Evolutionary conservation across 441 rosid species (phyloP).

Genomic region (Erysimum cheiri): DNA sequence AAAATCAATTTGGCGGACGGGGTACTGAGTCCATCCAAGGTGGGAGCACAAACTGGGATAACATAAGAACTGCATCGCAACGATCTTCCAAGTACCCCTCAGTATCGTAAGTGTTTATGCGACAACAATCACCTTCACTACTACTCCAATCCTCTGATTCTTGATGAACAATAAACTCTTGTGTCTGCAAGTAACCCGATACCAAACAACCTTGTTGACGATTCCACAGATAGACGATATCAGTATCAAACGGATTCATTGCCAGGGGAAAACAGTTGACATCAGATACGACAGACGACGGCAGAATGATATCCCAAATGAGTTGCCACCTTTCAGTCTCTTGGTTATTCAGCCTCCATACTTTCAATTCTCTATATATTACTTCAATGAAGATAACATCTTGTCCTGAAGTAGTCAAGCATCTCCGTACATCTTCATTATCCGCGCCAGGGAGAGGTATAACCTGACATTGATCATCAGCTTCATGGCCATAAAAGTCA

Average conservation of each 20-base stretch:
- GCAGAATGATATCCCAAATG: not conserved
- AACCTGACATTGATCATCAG: conserved; percentile 11
- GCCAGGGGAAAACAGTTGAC: conserved; percentile 21
- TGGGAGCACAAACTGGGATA: conserved; percentile 27
- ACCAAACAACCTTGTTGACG: not conserved
- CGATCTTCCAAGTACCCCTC: not conserved
- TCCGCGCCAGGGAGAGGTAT: not conserved
- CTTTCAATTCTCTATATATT: not conserved
- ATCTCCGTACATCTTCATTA: not conserved
- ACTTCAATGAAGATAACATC: conserved; percentile 12
- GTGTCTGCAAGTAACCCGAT: not conserved
- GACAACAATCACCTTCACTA: conserved; percentile 12
- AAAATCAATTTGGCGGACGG: conserved; percentile 12
- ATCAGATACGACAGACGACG: not conserved
- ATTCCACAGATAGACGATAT: conserved; percentile 25
- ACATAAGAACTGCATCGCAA: not conserved
- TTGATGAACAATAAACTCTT: conserved; percentile 8
- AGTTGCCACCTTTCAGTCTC: not conserved
- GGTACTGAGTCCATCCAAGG: conserved; percentile 32
- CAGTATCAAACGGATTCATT: conserved; percentile 29
- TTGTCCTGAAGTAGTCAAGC: conserved; percentile 1
- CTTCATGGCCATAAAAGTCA: conserved; percentile 7
- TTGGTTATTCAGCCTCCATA: not conserved
- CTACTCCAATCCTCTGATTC: not conserved
- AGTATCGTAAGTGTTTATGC: not conserved